phyloP scores from a whole-genome alignment of 371 early-diverging fungal species.

The Fennellomyces sp. region DNA sequence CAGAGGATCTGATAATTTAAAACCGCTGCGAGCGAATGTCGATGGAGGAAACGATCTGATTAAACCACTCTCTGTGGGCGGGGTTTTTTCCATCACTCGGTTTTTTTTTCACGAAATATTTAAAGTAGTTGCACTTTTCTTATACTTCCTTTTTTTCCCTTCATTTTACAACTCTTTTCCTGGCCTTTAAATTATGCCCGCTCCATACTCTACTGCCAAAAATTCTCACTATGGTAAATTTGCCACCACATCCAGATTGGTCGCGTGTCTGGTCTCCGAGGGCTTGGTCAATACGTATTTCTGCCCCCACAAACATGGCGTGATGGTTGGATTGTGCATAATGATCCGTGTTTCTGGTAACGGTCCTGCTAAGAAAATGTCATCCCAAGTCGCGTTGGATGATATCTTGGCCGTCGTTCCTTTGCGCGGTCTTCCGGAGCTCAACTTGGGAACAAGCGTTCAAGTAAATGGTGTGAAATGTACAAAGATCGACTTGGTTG shows the following conservation, averaged over 20 bases:
- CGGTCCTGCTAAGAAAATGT: neutral
- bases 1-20: neutral
- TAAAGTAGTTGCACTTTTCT: neutral
- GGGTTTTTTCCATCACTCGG: neutral
- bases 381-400: neutral
- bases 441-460: conserved; percentile 10
- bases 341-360: conserved; percentile 3
- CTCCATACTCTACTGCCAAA: conserved; percentile 15
- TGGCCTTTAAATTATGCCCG: conserved; percentile 19
- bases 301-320: neutral
- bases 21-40: neutral
- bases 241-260: conserved; percentile 64
- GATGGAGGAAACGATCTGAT: neutral
- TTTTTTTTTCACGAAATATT: neutral
- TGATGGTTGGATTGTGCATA: conserved; percentile 7
- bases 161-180: neutral
- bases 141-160: conserved; percentile 4
- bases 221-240: conserved; percentile 46
- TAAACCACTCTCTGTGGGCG: neutral
- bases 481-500: conserved; percentile 38
- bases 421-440: conserved; percentile 41
- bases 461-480: conserved; percentile 28
- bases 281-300: conserved; percentile 48
- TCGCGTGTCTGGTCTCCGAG: conserved; percentile 66
- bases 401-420: conserved; percentile 44